Percentiles rank a stretch among this genome's conserved stretches.
phyloP scores from a whole-genome alignment of 768 basidiomycete species.

The Chalciporus piperatus region DNA sequence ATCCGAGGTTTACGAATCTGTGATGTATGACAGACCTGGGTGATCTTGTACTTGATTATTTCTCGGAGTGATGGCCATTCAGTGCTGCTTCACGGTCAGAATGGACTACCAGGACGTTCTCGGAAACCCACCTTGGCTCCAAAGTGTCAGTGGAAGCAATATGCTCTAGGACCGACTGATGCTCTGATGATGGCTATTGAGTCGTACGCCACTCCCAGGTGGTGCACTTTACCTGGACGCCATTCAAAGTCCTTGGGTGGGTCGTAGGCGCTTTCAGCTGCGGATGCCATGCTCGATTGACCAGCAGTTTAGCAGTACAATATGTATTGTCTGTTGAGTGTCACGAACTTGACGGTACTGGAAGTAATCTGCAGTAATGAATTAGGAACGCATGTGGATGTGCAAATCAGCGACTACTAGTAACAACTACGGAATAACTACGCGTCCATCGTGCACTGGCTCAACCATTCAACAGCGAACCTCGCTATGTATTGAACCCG shows the following conservation, averaged over 20 bases:
- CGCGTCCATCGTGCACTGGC: no score
- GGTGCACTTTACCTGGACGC: constrained; percentile 44
- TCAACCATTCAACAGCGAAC: neutral
- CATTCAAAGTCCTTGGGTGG: constrained; percentile 41
- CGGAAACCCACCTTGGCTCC: constrained; percentile 44
- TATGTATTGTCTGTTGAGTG: neutral
- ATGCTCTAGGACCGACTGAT: constrained; percentile 54
- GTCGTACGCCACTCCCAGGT: neutral
- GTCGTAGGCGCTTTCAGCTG: constrained; percentile 7
- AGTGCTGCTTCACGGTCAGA: constrained; percentile 38
- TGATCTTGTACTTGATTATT: constrained; percentile 69
- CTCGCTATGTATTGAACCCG: neutral
- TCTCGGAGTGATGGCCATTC: constrained; percentile 72
- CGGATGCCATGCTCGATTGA: constrained; percentile 18
- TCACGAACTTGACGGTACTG: neutral
- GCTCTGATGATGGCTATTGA: constrained; percentile 40
- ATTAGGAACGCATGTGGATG: no score
- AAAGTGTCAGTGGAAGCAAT: constrained; percentile 65
- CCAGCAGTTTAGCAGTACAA: neutral
- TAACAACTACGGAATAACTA: no score
- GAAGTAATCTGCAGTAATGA: neutral
- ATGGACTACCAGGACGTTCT: constrained; percentile 4
- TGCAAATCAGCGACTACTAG: no score
- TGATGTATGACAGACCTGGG: constrained; percentile 45
- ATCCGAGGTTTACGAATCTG: neutral